Evolutionary conservation across 139 green algal species (phyloP).

Genomic region (Coelastrella sp.): DNA sequence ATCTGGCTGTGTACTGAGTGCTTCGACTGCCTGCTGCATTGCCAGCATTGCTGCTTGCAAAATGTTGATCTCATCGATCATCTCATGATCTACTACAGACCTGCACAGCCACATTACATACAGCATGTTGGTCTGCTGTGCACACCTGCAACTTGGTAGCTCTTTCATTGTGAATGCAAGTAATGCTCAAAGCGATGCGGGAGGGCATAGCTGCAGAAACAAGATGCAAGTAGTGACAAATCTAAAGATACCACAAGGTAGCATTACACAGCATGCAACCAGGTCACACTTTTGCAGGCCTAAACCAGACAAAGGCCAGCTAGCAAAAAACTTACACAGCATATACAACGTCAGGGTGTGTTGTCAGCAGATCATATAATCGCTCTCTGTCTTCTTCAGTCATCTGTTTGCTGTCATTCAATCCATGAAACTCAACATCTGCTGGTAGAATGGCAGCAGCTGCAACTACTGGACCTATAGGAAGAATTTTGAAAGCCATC

Average conservation of each 20-base stretch:
- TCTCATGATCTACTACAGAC: conserved; percentile 69
- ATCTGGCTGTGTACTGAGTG: conserved; percentile 59
- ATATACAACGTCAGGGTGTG: conserved; percentile 67
- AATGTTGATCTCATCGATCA: conserved; percentile 96
- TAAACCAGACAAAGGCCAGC: neutral
- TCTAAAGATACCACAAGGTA: neutral
- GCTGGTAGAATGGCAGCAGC: conserved; percentile 74
- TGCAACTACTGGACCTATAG: conserved; percentile 89
- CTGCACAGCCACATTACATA: conserved; percentile 53
- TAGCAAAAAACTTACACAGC: conserved; percentile 62
- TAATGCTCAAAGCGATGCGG: no score
- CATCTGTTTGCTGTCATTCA: conserved; percentile 90
- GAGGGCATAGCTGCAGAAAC: no score
- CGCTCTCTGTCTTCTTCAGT: conserved; percentile 75
- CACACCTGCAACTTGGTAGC: no score
- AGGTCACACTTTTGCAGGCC: no score
- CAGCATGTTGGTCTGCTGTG: no score
- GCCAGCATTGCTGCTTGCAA: conserved; percentile 84
- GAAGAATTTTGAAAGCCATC: neutral
- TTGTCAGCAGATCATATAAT: conserved; percentile 76
- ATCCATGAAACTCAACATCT: conserved; percentile 9
- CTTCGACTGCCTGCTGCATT: conserved; percentile 73
- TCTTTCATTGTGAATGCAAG: no score
- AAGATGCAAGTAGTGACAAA: no score
- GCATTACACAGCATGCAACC: neutral